Conservation (phyloP, 1,284 basidiomycete genomes). For the Marasmius fiardii region DNA sequence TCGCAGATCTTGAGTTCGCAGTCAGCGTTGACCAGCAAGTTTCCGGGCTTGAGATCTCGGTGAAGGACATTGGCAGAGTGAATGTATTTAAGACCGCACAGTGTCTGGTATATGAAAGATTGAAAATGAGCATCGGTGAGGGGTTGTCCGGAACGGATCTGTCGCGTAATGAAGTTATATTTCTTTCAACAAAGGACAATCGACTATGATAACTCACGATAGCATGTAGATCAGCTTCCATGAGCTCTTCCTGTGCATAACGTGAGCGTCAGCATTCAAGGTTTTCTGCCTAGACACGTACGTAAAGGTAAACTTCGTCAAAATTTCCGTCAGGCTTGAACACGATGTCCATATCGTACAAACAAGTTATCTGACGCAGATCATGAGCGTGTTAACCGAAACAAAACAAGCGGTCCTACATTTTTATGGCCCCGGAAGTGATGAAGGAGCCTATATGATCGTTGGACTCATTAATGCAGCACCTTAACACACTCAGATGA, state of each 20-base stretch:
- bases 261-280: not conserved
- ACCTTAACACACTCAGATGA: no score
- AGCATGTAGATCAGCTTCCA: conserved; percentile 99
- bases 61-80: conserved; percentile 98
- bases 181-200: conserved; percentile 1
- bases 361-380: conserved; percentile 72
- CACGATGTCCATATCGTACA: conserved; percentile 97
- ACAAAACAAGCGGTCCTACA: conserved; percentile 39
- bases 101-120: conserved; percentile 97
- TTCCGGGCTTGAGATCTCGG: conserved; percentile 96
- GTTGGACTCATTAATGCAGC: conserved; percentile 13
- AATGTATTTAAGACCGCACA: conserved; percentile 98
- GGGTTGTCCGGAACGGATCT: conserved; percentile 97
- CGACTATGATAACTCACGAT: conserved; percentile 59
- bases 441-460: conserved; percentile 67
- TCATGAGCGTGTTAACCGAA: not conserved
- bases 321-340: conserved; percentile 87
- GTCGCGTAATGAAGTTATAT: conserved; percentile 11
- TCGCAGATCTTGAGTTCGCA: conserved; percentile 99
- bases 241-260: conserved; percentile 79
- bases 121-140: conserved; percentile 99
- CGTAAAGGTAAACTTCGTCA: conserved; percentile 94
- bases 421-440: conserved; percentile 98
- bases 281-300: conserved; percentile 34
- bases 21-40: conserved; percentile 96